phyloP scores from a whole-genome alignment of 768 basidiomycete genomes.

The Collybiopsis confluens region DNA sequence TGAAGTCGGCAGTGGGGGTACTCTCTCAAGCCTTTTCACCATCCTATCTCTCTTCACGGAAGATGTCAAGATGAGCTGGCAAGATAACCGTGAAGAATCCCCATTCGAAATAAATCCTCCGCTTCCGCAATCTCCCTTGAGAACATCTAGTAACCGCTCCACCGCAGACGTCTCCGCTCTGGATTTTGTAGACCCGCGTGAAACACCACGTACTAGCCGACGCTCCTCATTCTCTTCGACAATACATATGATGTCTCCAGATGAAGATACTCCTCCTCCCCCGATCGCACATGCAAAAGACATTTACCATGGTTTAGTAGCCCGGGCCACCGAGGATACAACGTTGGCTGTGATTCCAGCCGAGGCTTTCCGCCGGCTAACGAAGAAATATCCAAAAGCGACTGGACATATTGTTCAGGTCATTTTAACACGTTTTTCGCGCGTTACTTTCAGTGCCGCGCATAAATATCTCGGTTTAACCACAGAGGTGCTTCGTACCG shows the following conservation, averaged over 20 bases:
- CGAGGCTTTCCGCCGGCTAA: conserved; percentile 90
- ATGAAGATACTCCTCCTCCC: conserved; percentile 12
- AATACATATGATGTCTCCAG: conserved; percentile 35
- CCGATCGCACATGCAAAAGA: conserved; percentile 17
- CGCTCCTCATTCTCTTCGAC: conserved; percentile 62
- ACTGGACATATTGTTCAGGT: conserved; percentile 97
- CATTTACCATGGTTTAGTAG: conserved; percentile 70
- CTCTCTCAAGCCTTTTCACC: conserved; percentile 92
- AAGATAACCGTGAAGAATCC: conserved; percentile 47
- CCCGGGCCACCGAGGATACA: conserved; percentile 90
- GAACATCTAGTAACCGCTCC: conserved; percentile 29
- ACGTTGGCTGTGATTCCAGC: conserved; percentile 99
- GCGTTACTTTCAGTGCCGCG: conserved; percentile 96
- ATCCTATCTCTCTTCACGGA: conserved; percentile 97
- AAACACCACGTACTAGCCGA: conserved; percentile 33
- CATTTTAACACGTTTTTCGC: conserved; percentile 91
- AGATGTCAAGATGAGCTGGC: conserved; percentile 89
- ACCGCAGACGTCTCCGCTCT: conserved; percentile 66
- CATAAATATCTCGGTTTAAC: conserved; percentile 96
- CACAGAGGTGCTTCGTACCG: conserved; percentile 90
- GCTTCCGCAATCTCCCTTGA: neutral
- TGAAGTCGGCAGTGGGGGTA: conserved; percentile 94
- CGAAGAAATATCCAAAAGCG: conserved; percentile 95
- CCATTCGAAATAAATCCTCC: conserved; percentile 21
- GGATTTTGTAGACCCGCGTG: conserved; percentile 33